A percentile compares a stretch with the other conserved stretches of the same genome.
Conservation (phyloP, 2,329 filamentous ascomycete species). For the Mycosphaerella sp. region DNA sequence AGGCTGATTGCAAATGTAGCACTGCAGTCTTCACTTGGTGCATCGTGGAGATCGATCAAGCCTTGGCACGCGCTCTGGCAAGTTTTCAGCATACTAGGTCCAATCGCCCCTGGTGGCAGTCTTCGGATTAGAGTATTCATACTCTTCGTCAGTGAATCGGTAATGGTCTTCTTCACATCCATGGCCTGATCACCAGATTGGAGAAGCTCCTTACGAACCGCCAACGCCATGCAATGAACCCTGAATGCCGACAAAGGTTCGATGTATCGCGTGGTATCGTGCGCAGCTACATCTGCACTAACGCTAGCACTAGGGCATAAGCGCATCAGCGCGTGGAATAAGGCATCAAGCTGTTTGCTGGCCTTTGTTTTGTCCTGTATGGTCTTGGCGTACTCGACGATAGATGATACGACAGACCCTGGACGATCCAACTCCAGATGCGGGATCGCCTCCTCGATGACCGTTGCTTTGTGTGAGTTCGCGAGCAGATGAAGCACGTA, state of each 20-base stretch:
- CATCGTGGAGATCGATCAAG: not conserved
- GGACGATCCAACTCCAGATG: conserved; percentile 48
- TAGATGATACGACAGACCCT: conserved; percentile 54
- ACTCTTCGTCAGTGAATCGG: conserved; percentile 60
- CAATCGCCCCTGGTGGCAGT: not conserved
- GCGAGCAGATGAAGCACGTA: conserved; percentile 59
- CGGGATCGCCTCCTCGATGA: conserved; percentile 53
- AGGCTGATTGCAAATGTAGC: conserved; percentile 12
- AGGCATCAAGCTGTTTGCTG: conserved; percentile 58
- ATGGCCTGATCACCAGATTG: conserved; percentile 53
- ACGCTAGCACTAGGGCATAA: conserved; percentile 61
- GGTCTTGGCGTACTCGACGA: conserved; percentile 45
- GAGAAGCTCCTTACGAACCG: conserved; percentile 60
- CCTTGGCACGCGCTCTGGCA: conserved; percentile 4
- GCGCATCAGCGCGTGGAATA: conserved; percentile 59
- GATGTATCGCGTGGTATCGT: conserved; percentile 50
- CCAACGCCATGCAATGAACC: conserved; percentile 40
- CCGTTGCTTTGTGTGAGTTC: conserved; percentile 52
- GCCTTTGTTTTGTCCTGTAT: conserved; percentile 50
- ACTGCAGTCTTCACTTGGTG: not conserved
- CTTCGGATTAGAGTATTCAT: conserved; percentile 49
- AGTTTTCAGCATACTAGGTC: conserved; percentile 1
- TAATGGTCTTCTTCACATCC: conserved; percentile 56
- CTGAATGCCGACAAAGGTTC: no score
- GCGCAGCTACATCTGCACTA: conserved; percentile 53